These are phyloP conservation scores for Phaeoacremonium minimum DNA, from an alignment of 2,329 filamentous ascomycete species.

Conservation along the genomic window DNA sequence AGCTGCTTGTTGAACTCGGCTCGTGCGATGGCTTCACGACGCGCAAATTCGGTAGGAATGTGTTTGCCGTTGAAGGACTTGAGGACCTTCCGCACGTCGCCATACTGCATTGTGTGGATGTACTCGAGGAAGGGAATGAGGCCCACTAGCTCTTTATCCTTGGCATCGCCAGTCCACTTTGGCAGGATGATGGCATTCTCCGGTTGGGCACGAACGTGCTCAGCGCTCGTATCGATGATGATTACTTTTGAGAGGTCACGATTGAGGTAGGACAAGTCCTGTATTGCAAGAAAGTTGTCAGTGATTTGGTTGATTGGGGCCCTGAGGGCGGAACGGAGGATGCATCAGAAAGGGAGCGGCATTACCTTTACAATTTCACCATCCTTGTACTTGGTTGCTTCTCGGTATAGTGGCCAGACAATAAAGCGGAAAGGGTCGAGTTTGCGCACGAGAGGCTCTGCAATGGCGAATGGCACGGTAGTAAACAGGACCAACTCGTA, in stretches of 20 bases:
- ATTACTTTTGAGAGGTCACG: constrained; percentile 93
- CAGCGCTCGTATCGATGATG: constrained; percentile 80
- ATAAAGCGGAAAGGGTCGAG: constrained; percentile 94
- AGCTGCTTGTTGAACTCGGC: constrained; percentile 80
- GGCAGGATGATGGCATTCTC: constrained; percentile 91
- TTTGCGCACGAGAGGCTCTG: constrained; percentile 85
- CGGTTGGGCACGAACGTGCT: constrained; percentile 84
- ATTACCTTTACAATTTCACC: constrained; percentile 92
- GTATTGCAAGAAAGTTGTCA: constrained; percentile 10
- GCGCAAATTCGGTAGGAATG: constrained; percentile 86
- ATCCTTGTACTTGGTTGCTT: constrained; percentile 95
- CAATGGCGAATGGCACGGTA: constrained; percentile 76
- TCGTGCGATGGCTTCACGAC: constrained; percentile 79
- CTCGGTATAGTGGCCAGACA: constrained; percentile 89
- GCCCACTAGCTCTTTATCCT: constrained; percentile 81
- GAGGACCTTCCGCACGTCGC: constrained; percentile 80
- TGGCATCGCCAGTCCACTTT: constrained; percentile 80
- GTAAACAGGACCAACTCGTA: constrained; percentile 98
- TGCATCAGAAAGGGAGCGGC: not conserved
- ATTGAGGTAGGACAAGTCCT: constrained; percentile 98
- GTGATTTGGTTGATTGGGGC: too few relatives aligned
- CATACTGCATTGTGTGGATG: constrained; percentile 86
- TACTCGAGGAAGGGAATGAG: constrained; percentile 98
- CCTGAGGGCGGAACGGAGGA: too few relatives aligned
- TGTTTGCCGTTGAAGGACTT: constrained; percentile 85